Conservation (phyloP, 1,284 basidiomycete genomes). For the Kwoniella shivajii region DNA sequence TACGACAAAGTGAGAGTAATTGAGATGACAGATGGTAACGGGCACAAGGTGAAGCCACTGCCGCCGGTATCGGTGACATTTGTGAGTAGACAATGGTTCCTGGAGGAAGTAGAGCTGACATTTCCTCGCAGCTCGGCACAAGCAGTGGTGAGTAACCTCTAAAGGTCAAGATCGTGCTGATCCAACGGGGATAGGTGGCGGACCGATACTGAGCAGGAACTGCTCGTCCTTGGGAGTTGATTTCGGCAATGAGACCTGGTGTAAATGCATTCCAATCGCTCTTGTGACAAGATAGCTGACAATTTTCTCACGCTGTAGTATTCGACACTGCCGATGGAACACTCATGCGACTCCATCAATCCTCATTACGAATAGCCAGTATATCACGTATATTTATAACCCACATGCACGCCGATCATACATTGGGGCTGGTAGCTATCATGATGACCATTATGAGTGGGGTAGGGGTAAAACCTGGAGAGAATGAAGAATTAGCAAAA, state of each 20-base stretch:
- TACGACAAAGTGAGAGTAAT: neutral
- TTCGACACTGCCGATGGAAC: conserved; percentile 88
- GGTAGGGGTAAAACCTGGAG: conserved; percentile 50
- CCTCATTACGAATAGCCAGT: conserved; percentile 62
- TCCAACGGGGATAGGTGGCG: conserved; percentile 53
- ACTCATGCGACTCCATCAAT: conserved; percentile 72
- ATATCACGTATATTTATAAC: conserved; percentile 80
- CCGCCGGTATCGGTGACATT: conserved; percentile 45
- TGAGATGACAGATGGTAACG: neutral
- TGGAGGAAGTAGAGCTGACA: neutral
- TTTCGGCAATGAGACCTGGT: conserved; percentile 52
- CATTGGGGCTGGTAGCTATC: conserved; percentile 75
- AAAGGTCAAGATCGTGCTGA: neutral
- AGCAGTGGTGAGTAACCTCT: conserved; percentile 42
- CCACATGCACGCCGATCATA: conserved; percentile 87
- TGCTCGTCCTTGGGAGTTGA: conserved; percentile 54
- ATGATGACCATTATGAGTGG: conserved; percentile 66
- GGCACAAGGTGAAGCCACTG: conserved; percentile 18
- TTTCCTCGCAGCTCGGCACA: conserved; percentile 47
- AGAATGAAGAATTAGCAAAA: conserved; percentile 31
- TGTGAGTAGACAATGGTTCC: conserved; percentile 27
- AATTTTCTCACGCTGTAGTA: conserved; percentile 55
- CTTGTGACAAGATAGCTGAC: neutral
- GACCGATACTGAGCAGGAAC: conserved; percentile 49
- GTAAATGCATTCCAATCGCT: conserved; percentile 33